phyloP scores from a whole-genome alignment of 495 filamentous ascomycete genomes.

The Tuber aestivum region DNA sequence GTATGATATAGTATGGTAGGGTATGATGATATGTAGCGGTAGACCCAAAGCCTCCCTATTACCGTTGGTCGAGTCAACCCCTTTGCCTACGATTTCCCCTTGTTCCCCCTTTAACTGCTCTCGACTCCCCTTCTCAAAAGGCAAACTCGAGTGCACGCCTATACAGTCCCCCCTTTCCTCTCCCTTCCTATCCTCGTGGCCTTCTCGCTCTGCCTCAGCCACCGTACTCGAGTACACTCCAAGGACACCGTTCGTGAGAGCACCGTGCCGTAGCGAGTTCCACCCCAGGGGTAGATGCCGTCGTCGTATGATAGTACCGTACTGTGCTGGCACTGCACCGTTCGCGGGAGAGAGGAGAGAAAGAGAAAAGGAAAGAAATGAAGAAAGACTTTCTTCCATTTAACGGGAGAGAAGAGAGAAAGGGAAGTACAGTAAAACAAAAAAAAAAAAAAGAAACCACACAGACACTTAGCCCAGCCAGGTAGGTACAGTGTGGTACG shows the following conservation, averaged over 20 bases:
- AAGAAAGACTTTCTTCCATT: neutral
- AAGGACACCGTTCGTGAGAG: neutral
- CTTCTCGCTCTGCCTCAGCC: neutral
- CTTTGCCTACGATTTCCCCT: neutral
- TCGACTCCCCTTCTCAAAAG: constrained; percentile 3
- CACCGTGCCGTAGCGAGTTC: neutral
- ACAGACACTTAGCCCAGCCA: neutral
- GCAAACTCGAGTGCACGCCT: neutral
- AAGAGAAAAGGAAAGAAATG: neutral
- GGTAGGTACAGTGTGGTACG: neutral
- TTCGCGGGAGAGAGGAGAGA: neutral
- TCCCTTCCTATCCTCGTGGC: neutral
- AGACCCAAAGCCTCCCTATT: constrained; percentile 1
- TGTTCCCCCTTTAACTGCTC: no score
- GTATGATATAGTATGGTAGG: neutral
- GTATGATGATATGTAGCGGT: no score
- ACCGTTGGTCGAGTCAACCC: neutral
- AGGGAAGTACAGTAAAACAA: neutral
- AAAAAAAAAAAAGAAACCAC: neutral
- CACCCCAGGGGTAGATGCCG: neutral
- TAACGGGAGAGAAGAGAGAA: neutral
- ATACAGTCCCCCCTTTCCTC: neutral
- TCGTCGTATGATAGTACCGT: no score
- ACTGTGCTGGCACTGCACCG: neutral
- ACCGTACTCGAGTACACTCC: neutral